Base-by-base conservation (phyloP, 495 filamentous ascomycete species). In the Pseudevernia furfuracea region DNA sequence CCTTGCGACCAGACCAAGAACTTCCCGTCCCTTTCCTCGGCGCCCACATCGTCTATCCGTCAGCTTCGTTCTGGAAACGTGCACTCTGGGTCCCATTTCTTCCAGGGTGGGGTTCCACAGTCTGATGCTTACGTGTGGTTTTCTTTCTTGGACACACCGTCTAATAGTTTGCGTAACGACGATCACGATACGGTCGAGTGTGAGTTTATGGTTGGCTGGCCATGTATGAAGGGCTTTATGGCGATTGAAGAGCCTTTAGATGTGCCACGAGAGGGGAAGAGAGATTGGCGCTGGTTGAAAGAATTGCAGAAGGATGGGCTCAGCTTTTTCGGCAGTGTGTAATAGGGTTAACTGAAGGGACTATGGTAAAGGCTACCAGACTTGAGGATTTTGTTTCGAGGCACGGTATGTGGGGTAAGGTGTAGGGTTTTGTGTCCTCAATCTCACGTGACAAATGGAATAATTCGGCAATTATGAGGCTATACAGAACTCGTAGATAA, bases 81-180 rank as follows among this genome's bases (percentile, higher is more conserved):
- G 78, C 21, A 73, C 72, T 6, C 77, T 86, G 23, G 84, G 87
- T 59, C 83, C 84, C 1, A 81, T 80, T 82, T 88, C 48, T 82
- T 87, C 55, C 84, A 87, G 58, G 84, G 84, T 2, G 76, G 79
- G 6, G 78, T 86, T 59, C 84, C 85, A 0, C 72, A 76, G 17
- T 81, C 84, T 15, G 74, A 81, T 34, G 76, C 80, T 7, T 87
- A 81, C 69, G 63, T 86, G 1, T 87, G 79, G 70, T 85, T 82
- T 66, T 80, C 80, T 25, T 76, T 79, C 39, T 70, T 83, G n/a
- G 75, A 81, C 57, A 83, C 79, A 0, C 81, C 81, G 0, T 71
- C 68, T 60, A 80, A 77, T 53, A 81, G 78, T 23, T 63, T 71
- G 9, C 52, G 41, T 19, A 70, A 64, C 21, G 73, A 74, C 11